These are phyloP conservation scores for Salvia miltiorrhiza DNA, from an alignment of 257 asterid species.

Conservation along the genomic window DNA sequence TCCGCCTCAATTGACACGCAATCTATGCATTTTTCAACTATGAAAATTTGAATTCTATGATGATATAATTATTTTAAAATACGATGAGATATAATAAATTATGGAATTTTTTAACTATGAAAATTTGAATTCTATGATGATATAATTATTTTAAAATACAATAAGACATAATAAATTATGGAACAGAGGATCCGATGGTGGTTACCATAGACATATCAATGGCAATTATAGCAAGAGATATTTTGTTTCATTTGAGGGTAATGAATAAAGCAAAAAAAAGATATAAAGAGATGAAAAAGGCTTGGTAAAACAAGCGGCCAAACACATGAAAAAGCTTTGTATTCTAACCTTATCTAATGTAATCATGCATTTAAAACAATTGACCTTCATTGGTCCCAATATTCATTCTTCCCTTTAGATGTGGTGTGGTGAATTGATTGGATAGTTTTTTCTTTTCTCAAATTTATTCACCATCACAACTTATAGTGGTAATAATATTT, in stretches of 20 bases:
- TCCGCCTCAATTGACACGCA: no score
- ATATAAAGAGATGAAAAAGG: not conserved
- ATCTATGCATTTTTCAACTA: no score
- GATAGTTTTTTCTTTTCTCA: not conserved
- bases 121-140: no score
- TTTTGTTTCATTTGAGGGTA: not conserved
- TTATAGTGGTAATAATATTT: not conserved
- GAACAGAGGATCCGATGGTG: no score
- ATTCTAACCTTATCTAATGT: slow-evolving; percentile 2
- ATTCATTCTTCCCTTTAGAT: not conserved
- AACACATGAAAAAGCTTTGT: not conserved
- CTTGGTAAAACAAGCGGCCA: not conserved
- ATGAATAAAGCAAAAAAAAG: not conserved
- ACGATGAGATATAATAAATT: no score
- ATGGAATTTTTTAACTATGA: no score
- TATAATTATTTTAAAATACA: no score
- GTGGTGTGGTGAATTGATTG: not conserved
- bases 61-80: no score
- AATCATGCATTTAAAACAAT: not conserved
- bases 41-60: no score
- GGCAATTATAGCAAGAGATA: slow-evolving; percentile 1
- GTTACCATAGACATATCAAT: not conserved
- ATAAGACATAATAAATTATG: no score
- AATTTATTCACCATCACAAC: not conserved
- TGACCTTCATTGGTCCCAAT: slow-evolving; percentile 4